Evolutionary conservation across 2,329 filamentous ascomycete species (phyloP).

Genomic region (Calonectria naviculata): DNA sequence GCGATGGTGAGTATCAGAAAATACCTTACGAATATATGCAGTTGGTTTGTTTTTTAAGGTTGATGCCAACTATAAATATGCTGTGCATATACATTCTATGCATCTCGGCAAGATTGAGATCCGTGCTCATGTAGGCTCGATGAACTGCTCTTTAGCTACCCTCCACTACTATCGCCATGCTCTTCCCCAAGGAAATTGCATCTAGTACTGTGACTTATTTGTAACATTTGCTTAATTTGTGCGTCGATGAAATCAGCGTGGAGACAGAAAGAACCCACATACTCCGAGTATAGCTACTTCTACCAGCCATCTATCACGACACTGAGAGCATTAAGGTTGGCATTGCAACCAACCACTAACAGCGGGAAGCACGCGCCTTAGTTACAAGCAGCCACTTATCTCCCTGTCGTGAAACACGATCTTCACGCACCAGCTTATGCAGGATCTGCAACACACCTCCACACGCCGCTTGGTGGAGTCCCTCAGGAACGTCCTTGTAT

Average conservation of each 20-base stretch:
- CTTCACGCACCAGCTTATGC: conserved; percentile 80
- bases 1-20: too few species aligned
- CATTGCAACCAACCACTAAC: background rate
- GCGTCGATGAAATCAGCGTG: background rate
- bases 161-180: background rate
- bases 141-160: background rate
- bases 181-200: background rate
- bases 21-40: background rate
- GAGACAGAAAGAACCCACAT: background rate
- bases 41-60: background rate
- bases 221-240: background rate
- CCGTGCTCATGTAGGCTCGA: background rate
- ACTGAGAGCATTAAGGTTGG: background rate
- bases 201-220: background rate
- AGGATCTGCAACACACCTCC: conserved; percentile 83
- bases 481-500: conserved; percentile 82
- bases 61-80: background rate
- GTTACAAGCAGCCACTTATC: conserved; percentile 42
- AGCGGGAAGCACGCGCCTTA: conserved; percentile 38
- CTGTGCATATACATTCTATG: background rate
- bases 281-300: background rate
- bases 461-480: conserved; percentile 80
- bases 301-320: background rate
- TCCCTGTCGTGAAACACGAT: conserved; percentile 63
- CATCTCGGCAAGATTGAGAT: background rate